A percentile compares a stretch with the other conserved stretches of the same genome.
These are phyloP conservation scores for Candida fluviatilis DNA, from an alignment of 805 yeast genomes.

Conservation along the genomic window DNA sequence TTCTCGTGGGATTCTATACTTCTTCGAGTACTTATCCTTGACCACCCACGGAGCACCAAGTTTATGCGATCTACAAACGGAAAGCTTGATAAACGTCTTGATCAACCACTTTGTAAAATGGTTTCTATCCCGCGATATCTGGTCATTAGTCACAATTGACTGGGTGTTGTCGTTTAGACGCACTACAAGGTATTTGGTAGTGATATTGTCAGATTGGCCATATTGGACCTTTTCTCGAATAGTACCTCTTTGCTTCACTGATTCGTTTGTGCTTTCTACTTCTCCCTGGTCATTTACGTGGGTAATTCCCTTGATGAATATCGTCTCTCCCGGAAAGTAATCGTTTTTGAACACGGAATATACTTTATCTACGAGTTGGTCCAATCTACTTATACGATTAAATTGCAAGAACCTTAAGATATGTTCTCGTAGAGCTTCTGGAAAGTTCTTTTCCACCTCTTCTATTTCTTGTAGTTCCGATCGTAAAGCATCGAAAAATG, in stretches of 20 bases:
- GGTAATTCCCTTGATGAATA: slow-evolving; percentile 46
- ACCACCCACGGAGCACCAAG: slow-evolving; percentile 97
- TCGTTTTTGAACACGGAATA: slow-evolving; percentile 73
- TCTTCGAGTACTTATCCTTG: slow-evolving; percentile 66
- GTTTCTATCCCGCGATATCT: slow-evolving; percentile 77
- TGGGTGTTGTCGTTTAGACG: slow-evolving; percentile 51
- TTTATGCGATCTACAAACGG: slow-evolving; percentile 72
- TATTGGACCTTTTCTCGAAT: slow-evolving; percentile 84
- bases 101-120: slow-evolving; percentile 87
- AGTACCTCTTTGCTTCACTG: slow-evolving; percentile 47
- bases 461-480: slow-evolving; percentile 57
- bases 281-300: slow-evolving; percentile 14
- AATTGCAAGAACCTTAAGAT: slow-evolving; percentile 83
- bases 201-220: slow-evolving; percentile 42
- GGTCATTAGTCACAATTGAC: slow-evolving; percentile 66
- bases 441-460: slow-evolving; percentile 76
- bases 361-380: slow-evolving; percentile 82
- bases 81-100: slow-evolving; percentile 80
- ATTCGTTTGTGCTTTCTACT: slow-evolving; percentile 8
- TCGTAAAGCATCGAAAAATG: slow-evolving; percentile 83
- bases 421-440: slow-evolving; percentile 89
- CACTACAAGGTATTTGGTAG: slow-evolving; percentile 64
- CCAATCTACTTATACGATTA: slow-evolving; percentile 75
- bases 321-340: slow-evolving; percentile 88
- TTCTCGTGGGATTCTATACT: slow-evolving; percentile 60